A percentile compares a stretch with the other conserved stretches of the same genome.
Evolutionary conservation across 176 grass and related monocot species (phyloP).

Genomic region (Oryza punctata): DNA sequence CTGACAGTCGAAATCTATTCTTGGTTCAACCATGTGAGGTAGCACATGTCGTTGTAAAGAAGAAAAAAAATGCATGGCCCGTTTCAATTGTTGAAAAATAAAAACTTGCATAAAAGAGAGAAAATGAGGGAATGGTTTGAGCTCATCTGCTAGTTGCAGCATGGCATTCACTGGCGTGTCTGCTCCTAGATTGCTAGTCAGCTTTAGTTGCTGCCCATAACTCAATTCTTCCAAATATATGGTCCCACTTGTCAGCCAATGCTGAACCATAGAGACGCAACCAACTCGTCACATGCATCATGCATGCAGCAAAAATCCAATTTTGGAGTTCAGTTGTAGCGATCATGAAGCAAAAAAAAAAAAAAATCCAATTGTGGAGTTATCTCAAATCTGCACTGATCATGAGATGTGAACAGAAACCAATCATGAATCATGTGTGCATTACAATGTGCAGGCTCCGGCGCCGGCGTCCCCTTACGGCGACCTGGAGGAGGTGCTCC

Average conservation of each 20-base stretch:
- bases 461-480: conserved; percentile 32
- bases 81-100: background rate
- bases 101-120: background rate
- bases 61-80: background rate
- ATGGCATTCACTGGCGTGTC: background rate
- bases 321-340: background rate
- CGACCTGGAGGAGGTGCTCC: conserved; percentile 72
- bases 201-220: too few relatives aligned
- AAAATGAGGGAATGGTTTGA: background rate
- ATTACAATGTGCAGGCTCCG: background rate
- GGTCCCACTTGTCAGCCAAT: background rate
- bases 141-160: background rate
- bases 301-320: background rate
- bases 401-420: background rate
- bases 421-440: background rate
- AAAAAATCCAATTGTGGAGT: background rate
- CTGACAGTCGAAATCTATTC: conserved; percentile 7
- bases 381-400: too few relatives aligned
- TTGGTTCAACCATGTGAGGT: background rate
- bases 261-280: background rate
- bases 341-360: background rate
- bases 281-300: background rate
- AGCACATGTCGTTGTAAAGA: background rate
- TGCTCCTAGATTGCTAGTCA: background rate
- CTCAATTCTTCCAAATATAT: background rate